These are phyloP conservation scores for Podospora conica DNA, from an alignment of 495 filamentous ascomycete genomes.

Conservation along the genomic window DNA sequence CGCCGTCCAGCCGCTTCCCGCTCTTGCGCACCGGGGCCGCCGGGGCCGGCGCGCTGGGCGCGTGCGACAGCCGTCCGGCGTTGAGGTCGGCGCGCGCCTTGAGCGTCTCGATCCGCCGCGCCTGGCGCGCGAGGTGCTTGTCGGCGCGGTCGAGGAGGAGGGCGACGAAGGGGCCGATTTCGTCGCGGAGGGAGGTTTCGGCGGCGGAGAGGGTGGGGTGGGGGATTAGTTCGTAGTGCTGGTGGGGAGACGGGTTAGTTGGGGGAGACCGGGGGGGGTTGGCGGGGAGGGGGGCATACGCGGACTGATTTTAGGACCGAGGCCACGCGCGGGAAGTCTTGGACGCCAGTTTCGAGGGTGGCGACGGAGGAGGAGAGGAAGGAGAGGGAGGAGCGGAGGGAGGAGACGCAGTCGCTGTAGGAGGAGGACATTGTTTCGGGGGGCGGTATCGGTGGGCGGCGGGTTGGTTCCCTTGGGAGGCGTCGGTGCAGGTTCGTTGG, in stretches of 20 bases:
- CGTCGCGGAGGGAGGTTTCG: slow-evolving; percentile 44
- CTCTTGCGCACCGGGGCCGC: background rate
- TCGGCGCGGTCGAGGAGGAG: slow-evolving; percentile 44
- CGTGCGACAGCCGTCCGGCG: slow-evolving; percentile 35
- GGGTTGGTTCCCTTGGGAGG: background rate
- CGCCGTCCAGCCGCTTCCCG: slow-evolving; percentile 19
- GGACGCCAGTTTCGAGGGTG: slow-evolving; percentile 38
- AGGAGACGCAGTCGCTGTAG: slow-evolving; percentile 42
- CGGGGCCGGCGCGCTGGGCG: slow-evolving; percentile 1
- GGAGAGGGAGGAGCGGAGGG: slow-evolving; percentile 44
- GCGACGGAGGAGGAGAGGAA: slow-evolving; percentile 46
- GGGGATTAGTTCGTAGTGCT: slow-evolving; percentile 50
- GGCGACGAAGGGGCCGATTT: slow-evolving; percentile 43
- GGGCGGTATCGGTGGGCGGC: too few relatives aligned
- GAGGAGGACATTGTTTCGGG: slow-evolving; percentile 7
- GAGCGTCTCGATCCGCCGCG: slow-evolving; percentile 42
- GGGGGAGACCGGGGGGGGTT: background rate
- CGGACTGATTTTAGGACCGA: slow-evolving; percentile 44
- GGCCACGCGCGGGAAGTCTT: slow-evolving; percentile 42
- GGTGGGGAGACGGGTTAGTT: background rate
- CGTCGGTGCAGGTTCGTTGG: background rate
- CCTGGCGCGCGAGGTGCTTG: slow-evolving; percentile 39
- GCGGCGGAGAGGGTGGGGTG: slow-evolving; percentile 43
- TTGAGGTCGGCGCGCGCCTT: slow-evolving; percentile 44
- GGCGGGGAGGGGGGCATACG: slow-evolving; percentile 24